phyloP scores from a whole-genome alignment of 306 rosid species.

The Prunus mume region DNA sequence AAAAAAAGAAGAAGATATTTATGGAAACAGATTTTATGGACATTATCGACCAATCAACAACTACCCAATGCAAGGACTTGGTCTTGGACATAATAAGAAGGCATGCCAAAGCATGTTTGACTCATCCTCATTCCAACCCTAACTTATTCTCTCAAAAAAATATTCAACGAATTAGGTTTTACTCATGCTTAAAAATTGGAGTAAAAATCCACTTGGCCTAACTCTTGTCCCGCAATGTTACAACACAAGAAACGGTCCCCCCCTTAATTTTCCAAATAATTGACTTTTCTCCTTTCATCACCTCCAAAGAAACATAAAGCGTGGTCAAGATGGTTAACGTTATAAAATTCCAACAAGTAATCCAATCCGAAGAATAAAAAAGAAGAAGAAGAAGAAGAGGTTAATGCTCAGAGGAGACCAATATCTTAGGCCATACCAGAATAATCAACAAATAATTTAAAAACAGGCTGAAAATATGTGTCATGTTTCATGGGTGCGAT shows the following conservation, averaged over 20 bases:
- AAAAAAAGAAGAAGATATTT: too few relatives aligned
- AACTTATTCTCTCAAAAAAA: neutral
- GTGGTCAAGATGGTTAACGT: conserved; percentile 24
- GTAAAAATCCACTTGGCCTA: conserved; percentile 1
- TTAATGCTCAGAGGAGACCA: too few relatives aligned
- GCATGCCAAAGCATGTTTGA: neutral
- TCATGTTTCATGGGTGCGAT: too few relatives aligned
- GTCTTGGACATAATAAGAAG: neutral
- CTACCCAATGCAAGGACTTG: neutral
- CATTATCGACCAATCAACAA: neutral
- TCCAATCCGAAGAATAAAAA: neutral
- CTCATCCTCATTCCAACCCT: neutral
- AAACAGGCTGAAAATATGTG: too few relatives aligned
- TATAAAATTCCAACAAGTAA: neutral
- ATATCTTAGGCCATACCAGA: too few relatives aligned
- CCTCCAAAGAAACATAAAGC: conserved; percentile 16
- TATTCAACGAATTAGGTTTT: neutral
- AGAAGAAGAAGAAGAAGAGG: too few relatives aligned
- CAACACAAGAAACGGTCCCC: conserved; percentile 18
- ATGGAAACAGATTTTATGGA: neutral
- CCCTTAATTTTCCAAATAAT: conserved; percentile 9
- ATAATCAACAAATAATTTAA: too few relatives aligned
- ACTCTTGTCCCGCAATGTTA: conserved; percentile 7
- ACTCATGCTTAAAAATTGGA: neutral
- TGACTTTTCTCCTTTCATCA: conserved; percentile 23